phyloP scores from a whole-genome alignment of 106 monocot genomes.

The Allium cepa region DNA sequence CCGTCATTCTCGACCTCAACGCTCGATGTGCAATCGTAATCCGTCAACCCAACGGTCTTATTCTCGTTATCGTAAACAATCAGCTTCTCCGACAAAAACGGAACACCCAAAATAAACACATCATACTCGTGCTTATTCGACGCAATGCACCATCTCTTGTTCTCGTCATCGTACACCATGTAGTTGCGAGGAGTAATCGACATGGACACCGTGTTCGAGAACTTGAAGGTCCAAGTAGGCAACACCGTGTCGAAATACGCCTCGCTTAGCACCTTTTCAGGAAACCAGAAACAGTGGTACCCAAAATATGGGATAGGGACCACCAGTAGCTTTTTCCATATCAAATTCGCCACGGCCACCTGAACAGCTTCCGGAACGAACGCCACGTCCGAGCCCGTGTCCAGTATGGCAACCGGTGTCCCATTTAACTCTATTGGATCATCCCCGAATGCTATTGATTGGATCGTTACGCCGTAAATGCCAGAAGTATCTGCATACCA shows the following conservation, averaged over 20 bases:
- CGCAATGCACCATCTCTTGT: background rate
- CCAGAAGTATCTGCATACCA: no score
- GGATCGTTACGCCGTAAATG: no score
- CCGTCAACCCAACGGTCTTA: slow-evolving; percentile 50
- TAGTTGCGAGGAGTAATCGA: background rate
- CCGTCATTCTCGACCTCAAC: background rate
- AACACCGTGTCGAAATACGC: background rate
- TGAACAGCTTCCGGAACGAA: background rate
- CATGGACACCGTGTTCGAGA: background rate
- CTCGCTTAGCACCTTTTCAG: background rate
- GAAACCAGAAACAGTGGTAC: background rate
- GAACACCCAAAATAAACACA: slow-evolving; percentile 22
- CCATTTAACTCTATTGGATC: no score
- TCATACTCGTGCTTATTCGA: background rate
- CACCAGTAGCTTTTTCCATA: background rate
- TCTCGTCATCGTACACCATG: background rate
- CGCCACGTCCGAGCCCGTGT: background rate
- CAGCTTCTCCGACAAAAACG: slow-evolving; percentile 46
- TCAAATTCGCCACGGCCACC: background rate
- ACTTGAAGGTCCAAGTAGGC: background rate
- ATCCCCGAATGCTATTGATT: no score
- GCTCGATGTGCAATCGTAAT: slow-evolving; percentile 35
- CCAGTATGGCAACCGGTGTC: background rate
- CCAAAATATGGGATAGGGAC: no score
- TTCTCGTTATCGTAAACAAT: slow-evolving; percentile 61